A percentile compares a stretch with the other conserved stretches of the same genome.
Evolutionary conservation across 75 land plant species (phyloP).

Genomic region (Selaginella moellendorffii): DNA sequence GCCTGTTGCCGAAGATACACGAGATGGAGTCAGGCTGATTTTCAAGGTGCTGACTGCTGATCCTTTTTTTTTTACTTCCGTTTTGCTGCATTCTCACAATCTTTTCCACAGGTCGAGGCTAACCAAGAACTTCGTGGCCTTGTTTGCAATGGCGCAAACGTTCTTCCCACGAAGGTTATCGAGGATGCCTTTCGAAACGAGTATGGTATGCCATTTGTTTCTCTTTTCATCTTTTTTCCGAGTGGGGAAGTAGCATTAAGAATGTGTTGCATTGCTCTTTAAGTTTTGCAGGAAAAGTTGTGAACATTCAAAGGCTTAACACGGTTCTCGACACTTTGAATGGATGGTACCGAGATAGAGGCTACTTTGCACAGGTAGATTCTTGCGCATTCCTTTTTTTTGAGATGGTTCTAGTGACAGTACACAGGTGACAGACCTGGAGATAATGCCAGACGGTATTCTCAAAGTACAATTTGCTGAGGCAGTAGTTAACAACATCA

Average conservation of each 20-base stretch:
- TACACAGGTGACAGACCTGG: slow-evolving; percentile 71
- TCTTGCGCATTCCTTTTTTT: neutral
- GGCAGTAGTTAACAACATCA: slow-evolving; percentile 92
- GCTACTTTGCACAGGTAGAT: slow-evolving; percentile 71
- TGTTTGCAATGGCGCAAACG: slow-evolving; percentile 97
- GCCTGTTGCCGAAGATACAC: slow-evolving; percentile 90
- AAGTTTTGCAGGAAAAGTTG: slow-evolving; percentile 75
- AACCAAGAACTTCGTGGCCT: slow-evolving; percentile 94
- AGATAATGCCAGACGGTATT: slow-evolving; percentile 92
- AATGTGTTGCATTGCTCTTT: neutral
- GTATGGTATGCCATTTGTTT: slow-evolving; percentile 48
- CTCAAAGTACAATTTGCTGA: slow-evolving; percentile 73
- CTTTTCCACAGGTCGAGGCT: slow-evolving; percentile 67
- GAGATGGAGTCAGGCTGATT: slow-evolving; percentile 84
- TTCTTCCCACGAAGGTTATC: slow-evolving; percentile 79
- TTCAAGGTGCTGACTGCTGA: slow-evolving; percentile 45
- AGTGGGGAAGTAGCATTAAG: no score
- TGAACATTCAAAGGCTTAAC: slow-evolving; percentile 70
- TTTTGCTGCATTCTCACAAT: neutral
- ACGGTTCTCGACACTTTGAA: slow-evolving; percentile 68
- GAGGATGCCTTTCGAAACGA: slow-evolving; percentile 84
- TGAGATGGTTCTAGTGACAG: neutral
- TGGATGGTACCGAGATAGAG: slow-evolving; percentile 89
- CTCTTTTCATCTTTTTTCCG: neutral
- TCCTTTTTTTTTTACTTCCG: neutral